Evolutionary conservation across 805 yeast species (phyloP).

Genomic region (Blastobotrys terrestris): DNA sequence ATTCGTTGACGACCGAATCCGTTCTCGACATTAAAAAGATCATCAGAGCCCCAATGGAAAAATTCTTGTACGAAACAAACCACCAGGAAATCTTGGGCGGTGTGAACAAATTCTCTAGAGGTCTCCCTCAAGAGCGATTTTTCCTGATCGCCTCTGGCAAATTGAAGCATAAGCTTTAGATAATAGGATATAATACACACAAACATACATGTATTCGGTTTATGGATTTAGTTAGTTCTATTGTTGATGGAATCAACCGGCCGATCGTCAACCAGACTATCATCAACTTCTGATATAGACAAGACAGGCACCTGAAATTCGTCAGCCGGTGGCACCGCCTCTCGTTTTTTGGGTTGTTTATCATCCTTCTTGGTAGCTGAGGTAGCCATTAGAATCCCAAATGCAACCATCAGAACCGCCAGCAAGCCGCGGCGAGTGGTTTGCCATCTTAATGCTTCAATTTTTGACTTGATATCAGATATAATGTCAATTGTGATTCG

Average conservation of each 20-base stretch:
- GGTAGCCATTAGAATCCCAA: constrained; percentile 52
- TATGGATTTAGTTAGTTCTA: constrained; percentile 13
- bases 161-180: constrained; percentile 55
- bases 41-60: constrained; percentile 31
- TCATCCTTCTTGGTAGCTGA: constrained; percentile 29
- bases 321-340: constrained; percentile 11
- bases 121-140: constrained; percentile 69
- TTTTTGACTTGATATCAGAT: constrained; percentile 76
- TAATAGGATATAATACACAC: background rate
- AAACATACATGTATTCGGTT: background rate
- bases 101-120: constrained; percentile 60
- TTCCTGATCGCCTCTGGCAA: constrained; percentile 46
- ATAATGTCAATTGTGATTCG: constrained; percentile 76
- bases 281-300: constrained; percentile 24
- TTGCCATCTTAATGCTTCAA: constrained; percentile 89
- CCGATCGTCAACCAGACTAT: constrained; percentile 27
- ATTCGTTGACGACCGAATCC: constrained; percentile 41
- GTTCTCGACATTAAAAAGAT: constrained; percentile 42
- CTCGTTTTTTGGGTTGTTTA: constrained; percentile 18
- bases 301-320: constrained; percentile 27
- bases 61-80: constrained; percentile 43
- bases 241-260: constrained; percentile 32
- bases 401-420: constrained; percentile 62
- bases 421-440: constrained; percentile 82
- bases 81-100: constrained; percentile 66